Conservation (phyloP, 192 early-diverging fungal genomes). For the Geranomyces variabilis region DNA sequence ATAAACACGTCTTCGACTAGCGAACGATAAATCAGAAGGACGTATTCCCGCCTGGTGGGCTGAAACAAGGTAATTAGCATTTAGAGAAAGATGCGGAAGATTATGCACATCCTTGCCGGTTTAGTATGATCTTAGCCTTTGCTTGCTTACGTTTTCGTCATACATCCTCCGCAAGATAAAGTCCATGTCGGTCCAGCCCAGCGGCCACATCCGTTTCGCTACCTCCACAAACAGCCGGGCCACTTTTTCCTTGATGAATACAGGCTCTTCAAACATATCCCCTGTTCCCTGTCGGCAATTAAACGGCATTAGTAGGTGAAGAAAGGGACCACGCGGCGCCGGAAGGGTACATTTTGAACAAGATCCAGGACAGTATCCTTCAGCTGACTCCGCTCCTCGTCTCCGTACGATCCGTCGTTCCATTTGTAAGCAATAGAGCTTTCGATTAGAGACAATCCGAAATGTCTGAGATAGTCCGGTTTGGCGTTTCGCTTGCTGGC, state of each 20-base stretch:
- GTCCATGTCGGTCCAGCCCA: conserved; percentile 64
- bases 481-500: conserved; percentile 55
- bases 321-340: background rate
- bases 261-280: conserved; percentile 43
- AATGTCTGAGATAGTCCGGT: conserved; percentile 56
- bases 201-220: conserved; percentile 66
- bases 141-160: conserved; percentile 14
- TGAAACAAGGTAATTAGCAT: conserved; percentile 26
- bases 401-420: conserved; percentile 48
- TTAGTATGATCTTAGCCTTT: background rate
- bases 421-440: conserved; percentile 58
- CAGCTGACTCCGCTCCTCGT: conserved; percentile 41
- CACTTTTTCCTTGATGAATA: conserved; percentile 67
- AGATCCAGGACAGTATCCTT: conserved; percentile 46
- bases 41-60: conserved; percentile 56
- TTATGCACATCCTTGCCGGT: background rate
- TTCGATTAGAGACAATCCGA: conserved; percentile 65
- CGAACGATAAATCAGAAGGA: conserved; percentile 54
- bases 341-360: conserved; percentile 21
- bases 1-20: conserved; percentile 67
- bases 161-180: conserved; percentile 50
- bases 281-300: conserved; percentile 34
- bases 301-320: background rate
- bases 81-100: too few species aligned
- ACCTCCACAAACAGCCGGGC: conserved; percentile 60